Evolutionary conservation across 1,284 basidiomycete species (phyloP).

Genomic region (Mrakiaceae sp.): DNA sequence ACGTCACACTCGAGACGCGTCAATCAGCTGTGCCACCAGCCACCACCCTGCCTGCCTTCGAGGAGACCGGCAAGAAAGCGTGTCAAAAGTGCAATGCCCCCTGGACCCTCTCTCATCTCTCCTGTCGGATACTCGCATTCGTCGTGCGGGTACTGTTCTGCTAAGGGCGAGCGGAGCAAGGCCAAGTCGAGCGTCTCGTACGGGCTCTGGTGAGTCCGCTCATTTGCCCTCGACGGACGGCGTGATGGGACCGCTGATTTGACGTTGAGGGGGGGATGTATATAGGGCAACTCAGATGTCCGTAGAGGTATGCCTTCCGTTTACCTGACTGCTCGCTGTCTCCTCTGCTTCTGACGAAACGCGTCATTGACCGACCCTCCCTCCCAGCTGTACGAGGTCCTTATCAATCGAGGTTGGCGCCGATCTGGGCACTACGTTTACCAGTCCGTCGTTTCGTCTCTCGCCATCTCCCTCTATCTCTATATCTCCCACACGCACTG

Average conservation of each 20-base stretch:
- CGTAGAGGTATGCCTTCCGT: constrained; percentile 19
- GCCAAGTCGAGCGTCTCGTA: constrained; percentile 31
- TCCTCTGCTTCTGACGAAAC: constrained; percentile 13
- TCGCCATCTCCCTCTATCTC: constrained; percentile 1
- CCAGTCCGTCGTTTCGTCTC: constrained; percentile 24
- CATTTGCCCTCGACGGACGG: neutral
- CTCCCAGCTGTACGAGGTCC: constrained; percentile 34
- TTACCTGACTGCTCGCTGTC: neutral
- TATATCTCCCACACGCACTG: constrained; percentile 6
- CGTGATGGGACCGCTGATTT: neutral
- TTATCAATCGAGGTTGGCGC: constrained; percentile 85
- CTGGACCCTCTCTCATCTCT: too few species aligned
- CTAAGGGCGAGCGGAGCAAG: constrained; percentile 27
- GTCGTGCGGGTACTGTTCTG: constrained; percentile 40
- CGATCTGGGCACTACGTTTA: constrained; percentile 63
- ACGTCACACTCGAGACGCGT: too few species aligned
- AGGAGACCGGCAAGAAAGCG: too few species aligned
- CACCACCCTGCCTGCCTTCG: too few species aligned
- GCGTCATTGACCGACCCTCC: neutral
- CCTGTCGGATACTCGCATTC: constrained; percentile 26
- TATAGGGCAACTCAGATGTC: constrained; percentile 26
- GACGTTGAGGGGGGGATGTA: constrained; percentile 8
- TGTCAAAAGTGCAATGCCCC: too few species aligned
- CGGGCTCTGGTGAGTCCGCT: constrained; percentile 26
- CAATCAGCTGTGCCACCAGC: too few species aligned